Conservation (phyloP, 495 filamentous ascomycete species). For the Penicillium dipodomyicola region DNA sequence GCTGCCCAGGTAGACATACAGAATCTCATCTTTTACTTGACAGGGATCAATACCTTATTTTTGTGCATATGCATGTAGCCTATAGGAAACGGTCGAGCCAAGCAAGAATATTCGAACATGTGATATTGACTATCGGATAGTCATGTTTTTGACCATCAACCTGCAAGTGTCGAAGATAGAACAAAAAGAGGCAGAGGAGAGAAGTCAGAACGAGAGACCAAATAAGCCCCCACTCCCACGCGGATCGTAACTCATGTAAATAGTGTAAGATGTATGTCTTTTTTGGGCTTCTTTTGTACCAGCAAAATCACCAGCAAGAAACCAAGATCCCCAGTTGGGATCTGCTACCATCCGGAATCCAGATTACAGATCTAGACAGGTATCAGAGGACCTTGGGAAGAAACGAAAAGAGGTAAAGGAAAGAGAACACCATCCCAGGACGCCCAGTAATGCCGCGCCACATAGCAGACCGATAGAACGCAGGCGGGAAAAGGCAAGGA, state of each 20-base stretch:
- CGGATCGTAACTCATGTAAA: slow-evolving; percentile 11
- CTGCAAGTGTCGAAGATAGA: not conserved
- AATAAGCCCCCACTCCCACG: not conserved
- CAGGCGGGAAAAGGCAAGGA: not conserved
- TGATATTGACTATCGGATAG: not conserved
- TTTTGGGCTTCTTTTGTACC: slow-evolving; percentile 11
- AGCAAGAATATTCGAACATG: not conserved
- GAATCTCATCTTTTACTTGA: slow-evolving; percentile 2
- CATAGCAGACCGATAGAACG: not conserved
- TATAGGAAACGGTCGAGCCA: not conserved
- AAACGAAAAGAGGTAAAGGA: slow-evolving; percentile 4
- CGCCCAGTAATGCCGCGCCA: not conserved
- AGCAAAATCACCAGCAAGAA: slow-evolving; percentile 6
- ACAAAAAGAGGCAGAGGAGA: slow-evolving; percentile 3
- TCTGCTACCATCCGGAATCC: not conserved
- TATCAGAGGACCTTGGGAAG: not conserved
- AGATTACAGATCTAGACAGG: not conserved
- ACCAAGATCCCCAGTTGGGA: not conserved
- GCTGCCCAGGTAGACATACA: not conserved
- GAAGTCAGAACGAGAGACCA: not conserved
- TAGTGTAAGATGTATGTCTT: slow-evolving; percentile 16
- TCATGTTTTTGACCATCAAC: not conserved
- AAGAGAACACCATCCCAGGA: slow-evolving; percentile 3
- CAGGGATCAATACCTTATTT: not conserved
- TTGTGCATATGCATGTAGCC: not conserved